A percentile compares a stretch with the other conserved stretches of the same genome.
Conservation (phyloP, 2,329 filamentous ascomycete genomes). For the Paraphaeosphaeria sporulosa region DNA sequence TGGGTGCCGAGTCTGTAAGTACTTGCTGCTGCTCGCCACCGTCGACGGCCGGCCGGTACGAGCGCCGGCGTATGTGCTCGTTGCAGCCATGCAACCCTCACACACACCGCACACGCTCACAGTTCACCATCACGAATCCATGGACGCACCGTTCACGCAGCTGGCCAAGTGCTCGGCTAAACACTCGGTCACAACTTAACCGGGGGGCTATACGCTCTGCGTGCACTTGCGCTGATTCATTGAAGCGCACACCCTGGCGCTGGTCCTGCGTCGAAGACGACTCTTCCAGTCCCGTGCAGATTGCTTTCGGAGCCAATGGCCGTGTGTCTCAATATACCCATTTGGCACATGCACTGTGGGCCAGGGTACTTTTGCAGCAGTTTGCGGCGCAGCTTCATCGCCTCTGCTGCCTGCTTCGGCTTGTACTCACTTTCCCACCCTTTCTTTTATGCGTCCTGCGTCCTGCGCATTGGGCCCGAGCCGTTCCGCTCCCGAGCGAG, state of each 20-base stretch:
- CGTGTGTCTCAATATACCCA: neutral
- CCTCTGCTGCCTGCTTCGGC: constrained; percentile 1
- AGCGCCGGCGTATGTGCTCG: neutral
- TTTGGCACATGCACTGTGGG: neutral
- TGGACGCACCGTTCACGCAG: constrained; percentile 10
- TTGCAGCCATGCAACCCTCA: neutral
- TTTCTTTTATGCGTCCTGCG: constrained; percentile 13
- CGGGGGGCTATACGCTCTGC: constrained; percentile 9
- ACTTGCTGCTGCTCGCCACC: neutral
- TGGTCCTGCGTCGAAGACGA: neutral
- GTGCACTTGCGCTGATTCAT: neutral
- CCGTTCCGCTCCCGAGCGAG: constrained; percentile 24
- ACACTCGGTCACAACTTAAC: constrained; percentile 13
- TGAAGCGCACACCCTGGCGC: constrained; percentile 2
- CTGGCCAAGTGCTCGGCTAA: constrained; percentile 20
- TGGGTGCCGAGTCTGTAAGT: neutral
- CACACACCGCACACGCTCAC: constrained; percentile 10
- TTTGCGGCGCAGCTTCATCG: constrained; percentile 2
- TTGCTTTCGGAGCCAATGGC: constrained; percentile 2
- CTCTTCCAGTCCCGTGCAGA: constrained; percentile 1
- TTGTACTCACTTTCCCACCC: constrained; percentile 1
- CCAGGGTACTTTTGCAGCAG: neutral
- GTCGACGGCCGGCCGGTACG: neutral
- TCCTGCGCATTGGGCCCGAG: constrained; percentile 17
- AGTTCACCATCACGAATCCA: constrained; percentile 9